These are phyloP conservation scores for Xylariaceae sp. DNA, from an alignment of 2,329 filamentous ascomycete species.

Conservation along the genomic window DNA sequence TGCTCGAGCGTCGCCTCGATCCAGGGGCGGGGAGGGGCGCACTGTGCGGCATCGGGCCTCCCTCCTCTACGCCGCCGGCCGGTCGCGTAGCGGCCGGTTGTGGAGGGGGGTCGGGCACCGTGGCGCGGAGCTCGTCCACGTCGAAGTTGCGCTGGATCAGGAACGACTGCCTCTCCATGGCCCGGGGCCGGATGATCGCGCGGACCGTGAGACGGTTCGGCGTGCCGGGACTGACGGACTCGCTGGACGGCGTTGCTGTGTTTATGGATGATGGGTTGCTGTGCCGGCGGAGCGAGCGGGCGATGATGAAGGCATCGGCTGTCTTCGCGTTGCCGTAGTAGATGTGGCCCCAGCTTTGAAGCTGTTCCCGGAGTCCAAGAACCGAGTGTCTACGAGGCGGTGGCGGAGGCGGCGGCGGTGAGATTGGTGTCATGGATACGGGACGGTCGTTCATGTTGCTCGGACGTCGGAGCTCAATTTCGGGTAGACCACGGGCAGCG, in stretches of 20 bases:
- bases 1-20: constrained; percentile 30
- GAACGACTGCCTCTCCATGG: constrained; percentile 47
- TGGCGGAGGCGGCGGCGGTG: neutral
- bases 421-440: neutral
- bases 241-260: neutral
- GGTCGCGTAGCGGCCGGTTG: neutral
- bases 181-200: constrained; percentile 47
- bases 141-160: constrained; percentile 55
- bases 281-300: constrained; percentile 43
- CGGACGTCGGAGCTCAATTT: neutral
- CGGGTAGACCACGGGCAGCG: neutral
- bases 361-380: constrained; percentile 35
- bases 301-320: constrained; percentile 50
- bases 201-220: constrained; percentile 42
- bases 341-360: constrained; percentile 46
- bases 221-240: too few relatives aligned
- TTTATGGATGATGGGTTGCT: constrained; percentile 27
- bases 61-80: too few relatives aligned
- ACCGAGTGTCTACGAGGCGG: constrained; percentile 24
- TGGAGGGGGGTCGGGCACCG: constrained; percentile 43
- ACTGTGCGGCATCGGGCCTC: constrained; percentile 2
- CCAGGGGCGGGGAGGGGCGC: constrained; percentile 4
- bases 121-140: constrained; percentile 49
- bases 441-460: constrained; percentile 1
- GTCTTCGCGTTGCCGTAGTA: constrained; percentile 46